Evolutionary conservation across 208 protist genomes (phyloP).

Genomic region (Herpetomonas muscarum): DNA sequence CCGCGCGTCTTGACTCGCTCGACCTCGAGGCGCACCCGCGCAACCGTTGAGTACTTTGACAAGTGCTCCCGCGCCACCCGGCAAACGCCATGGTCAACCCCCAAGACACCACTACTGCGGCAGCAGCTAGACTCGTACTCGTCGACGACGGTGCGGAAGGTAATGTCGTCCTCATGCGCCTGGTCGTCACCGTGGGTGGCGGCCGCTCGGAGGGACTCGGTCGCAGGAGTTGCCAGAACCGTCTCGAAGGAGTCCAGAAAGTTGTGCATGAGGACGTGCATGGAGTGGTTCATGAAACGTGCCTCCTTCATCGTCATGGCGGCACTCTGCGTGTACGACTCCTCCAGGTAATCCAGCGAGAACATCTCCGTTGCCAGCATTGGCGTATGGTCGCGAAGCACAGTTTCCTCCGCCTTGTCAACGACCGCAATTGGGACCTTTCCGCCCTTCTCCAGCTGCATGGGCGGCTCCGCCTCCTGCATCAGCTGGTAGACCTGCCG

Average conservation of each 20-base stretch:
- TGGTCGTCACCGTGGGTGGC: slow-evolving; percentile 7
- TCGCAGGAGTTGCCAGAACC: slow-evolving; percentile 16
- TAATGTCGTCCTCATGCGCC: slow-evolving; percentile 12
- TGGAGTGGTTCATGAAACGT: slow-evolving; percentile 58
- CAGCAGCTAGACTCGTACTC: slow-evolving; percentile 45
- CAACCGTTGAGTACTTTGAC: slow-evolving; percentile 34
- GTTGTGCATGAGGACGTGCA: slow-evolving; percentile 39
- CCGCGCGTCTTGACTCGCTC: slow-evolving; percentile 30
- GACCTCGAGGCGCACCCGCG: slow-evolving; percentile 47
- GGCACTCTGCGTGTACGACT: slow-evolving; percentile 63
- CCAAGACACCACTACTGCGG: slow-evolving; percentile 9
- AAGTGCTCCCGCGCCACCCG: slow-evolving; percentile 23
- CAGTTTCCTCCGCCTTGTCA: slow-evolving; percentile 34
- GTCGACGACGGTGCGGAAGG: slow-evolving; percentile 23
- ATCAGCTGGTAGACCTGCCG: slow-evolving; percentile 18
- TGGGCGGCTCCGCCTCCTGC: slow-evolving; percentile 1
- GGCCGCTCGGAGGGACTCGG: slow-evolving; percentile 2
- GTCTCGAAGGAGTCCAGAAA: slow-evolving; percentile 41
- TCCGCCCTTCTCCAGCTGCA: slow-evolving; percentile 22
- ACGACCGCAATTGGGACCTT: slow-evolving; percentile 28
- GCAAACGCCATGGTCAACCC: slow-evolving; percentile 12
- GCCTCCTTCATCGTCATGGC: slow-evolving; percentile 58
- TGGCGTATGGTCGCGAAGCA: slow-evolving; percentile 33
- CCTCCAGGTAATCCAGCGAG: slow-evolving; percentile 63
- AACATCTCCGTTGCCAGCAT: slow-evolving; percentile 59